phyloP scores from a whole-genome alignment of 371 early-diverging fungal species.

The Mucor racemosus region DNA sequence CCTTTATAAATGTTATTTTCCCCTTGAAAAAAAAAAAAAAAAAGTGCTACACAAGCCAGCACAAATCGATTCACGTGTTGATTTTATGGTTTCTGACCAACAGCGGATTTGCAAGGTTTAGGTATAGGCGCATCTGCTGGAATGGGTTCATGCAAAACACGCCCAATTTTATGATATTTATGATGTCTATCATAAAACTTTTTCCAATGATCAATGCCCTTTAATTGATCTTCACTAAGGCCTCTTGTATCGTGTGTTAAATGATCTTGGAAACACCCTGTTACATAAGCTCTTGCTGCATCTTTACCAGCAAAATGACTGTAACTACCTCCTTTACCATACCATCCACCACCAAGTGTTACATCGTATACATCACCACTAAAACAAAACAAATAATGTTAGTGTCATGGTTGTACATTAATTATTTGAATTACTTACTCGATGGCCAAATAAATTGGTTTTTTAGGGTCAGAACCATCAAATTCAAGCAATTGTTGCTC shows the following conservation, averaged over 20 bases:
- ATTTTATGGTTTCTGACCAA: slow-evolving; percentile 40
- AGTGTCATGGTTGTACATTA: neutral
- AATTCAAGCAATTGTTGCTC: slow-evolving; percentile 74
- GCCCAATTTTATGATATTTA: slow-evolving; percentile 86
- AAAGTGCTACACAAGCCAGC: neutral
- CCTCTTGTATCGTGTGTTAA: slow-evolving; percentile 94
- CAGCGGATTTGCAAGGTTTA: slow-evolving; percentile 44
- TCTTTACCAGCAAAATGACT: slow-evolving; percentile 92
- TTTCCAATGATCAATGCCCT: slow-evolving; percentile 84
- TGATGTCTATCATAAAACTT: slow-evolving; percentile 85
- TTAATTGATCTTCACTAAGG: slow-evolving; percentile 70
- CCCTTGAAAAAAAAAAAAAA: slow-evolving; percentile 6
- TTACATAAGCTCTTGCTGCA: slow-evolving; percentile 92
- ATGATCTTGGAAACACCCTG: slow-evolving; percentile 92
- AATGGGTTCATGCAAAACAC: slow-evolving; percentile 79
- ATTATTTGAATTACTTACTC: slow-evolving; percentile 55
- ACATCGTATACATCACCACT: slow-evolving; percentile 93
- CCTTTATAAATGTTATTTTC: neutral
- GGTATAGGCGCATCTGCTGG: slow-evolving; percentile 84
- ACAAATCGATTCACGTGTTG: neutral
- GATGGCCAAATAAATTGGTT: slow-evolving; percentile 89
- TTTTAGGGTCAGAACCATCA: slow-evolving; percentile 77
- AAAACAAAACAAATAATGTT: slow-evolving; percentile 6
- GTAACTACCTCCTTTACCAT: slow-evolving; percentile 86
- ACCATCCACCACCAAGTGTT: slow-evolving; percentile 70